A percentile compares a stretch with the other conserved stretches of the same genome.
Conservation (phyloP, 106 monocot species). For the Apostasia shenzhenica region DNA sequence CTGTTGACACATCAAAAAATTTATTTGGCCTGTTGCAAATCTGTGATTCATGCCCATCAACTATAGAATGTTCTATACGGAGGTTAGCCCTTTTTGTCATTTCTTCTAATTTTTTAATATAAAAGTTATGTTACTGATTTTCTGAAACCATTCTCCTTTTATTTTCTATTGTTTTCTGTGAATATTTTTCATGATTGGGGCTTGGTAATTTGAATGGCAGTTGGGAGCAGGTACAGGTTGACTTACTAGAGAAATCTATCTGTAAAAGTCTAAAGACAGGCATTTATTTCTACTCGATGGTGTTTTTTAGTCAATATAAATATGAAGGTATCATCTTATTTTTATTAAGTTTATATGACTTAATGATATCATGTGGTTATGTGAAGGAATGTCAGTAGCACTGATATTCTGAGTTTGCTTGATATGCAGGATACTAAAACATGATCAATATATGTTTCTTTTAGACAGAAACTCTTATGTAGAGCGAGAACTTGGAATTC, state of each 20-base stretch:
- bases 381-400: neutral
- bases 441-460: no score
- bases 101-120: neutral
- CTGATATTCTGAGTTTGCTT: neutral
- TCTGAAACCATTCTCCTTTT: neutral
- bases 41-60: slow-evolving; percentile 15
- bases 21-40: slow-evolving; percentile 40
- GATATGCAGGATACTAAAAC: no score
- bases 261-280: slow-evolving; percentile 30
- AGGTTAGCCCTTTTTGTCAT: slow-evolving; percentile 22
- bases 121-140: neutral
- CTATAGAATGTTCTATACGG: slow-evolving; percentile 23
- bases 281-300: slow-evolving; percentile 52
- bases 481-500: no score
- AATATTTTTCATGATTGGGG: slow-evolving; percentile 9
- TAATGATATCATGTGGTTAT: neutral
- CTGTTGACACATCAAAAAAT: slow-evolving; percentile 21
- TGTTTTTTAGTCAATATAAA: slow-evolving; percentile 38
- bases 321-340: slow-evolving; percentile 36
- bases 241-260: slow-evolving; percentile 56
- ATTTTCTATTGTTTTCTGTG: neutral
- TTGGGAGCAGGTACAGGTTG: slow-evolving; percentile 76
- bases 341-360: neutral
- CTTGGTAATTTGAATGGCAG: slow-evolving; percentile 56
- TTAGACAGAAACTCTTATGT: no score